Conservation (phyloP, 176 grass and related monocot genomes). For the Aegilops speltoides region DNA sequence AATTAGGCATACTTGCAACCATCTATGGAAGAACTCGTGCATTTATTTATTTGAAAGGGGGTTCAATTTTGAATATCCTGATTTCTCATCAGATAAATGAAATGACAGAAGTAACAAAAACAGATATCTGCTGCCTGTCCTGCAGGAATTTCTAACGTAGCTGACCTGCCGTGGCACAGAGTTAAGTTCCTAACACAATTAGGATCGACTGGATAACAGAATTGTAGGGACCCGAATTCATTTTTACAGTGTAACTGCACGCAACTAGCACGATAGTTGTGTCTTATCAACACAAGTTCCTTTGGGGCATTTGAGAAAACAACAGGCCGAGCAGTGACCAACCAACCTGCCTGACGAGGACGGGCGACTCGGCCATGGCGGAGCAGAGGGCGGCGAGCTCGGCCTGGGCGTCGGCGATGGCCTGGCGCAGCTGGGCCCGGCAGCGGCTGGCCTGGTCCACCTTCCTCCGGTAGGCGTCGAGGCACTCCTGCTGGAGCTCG, state of each 20-base stretch:
- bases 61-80: neutral
- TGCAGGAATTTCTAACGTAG: neutral
- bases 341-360: conserved; percentile 65
- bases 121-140: too few relatives aligned
- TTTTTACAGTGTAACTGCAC: neutral
- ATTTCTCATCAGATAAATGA: neutral
- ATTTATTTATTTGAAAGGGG: neutral
- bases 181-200: neutral
- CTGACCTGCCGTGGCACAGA: neutral
- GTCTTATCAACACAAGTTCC: neutral
- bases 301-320: neutral
- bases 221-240: neutral
- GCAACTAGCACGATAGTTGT: neutral
- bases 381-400: conserved; percentile 65
- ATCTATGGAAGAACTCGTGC: too few relatives aligned
- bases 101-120: neutral
- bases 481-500: conserved; percentile 63
- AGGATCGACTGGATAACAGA: neutral
- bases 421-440: conserved; percentile 67
- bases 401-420: conserved; percentile 62
- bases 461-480: conserved; percentile 62
- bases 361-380: conserved; percentile 51
- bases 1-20: neutral
- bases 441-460: conserved; percentile 62
- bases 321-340: neutral